Conservation (phyloP, 805 yeast genomes). For the Wickerhamomyces queroliae region DNA sequence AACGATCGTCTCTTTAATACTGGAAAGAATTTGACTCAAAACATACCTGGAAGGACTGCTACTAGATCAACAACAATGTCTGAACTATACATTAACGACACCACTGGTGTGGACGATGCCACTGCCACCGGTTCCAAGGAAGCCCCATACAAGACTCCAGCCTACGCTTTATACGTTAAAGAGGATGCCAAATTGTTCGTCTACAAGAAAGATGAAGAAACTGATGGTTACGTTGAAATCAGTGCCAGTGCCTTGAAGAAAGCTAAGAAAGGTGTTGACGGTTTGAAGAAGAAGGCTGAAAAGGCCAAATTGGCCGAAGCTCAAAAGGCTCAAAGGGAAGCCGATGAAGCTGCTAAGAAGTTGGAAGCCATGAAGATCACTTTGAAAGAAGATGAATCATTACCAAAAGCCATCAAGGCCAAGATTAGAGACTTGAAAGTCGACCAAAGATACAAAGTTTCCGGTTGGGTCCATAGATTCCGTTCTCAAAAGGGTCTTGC, state of each 20-base stretch:
- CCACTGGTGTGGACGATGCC: slow-evolving; percentile 58
- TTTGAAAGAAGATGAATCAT: slow-evolving; percentile 65
- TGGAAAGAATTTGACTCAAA: too few relatives aligned
- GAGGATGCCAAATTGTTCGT: slow-evolving; percentile 46
- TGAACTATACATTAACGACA: slow-evolving; percentile 65
- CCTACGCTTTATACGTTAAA: slow-evolving; percentile 63
- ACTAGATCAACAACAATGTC: slow-evolving; percentile 15
- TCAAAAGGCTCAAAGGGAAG: slow-evolving; percentile 48
- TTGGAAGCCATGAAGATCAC: slow-evolving; percentile 75
- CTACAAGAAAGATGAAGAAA: slow-evolving; percentile 55
- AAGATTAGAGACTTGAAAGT: slow-evolving; percentile 51
- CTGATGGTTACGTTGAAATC: slow-evolving; percentile 64
- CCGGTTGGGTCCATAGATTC: slow-evolving; percentile 96
- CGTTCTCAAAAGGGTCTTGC: slow-evolving; percentile 90
- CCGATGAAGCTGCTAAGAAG: slow-evolving; percentile 68
- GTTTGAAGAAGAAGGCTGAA: slow-evolving; percentile 65
- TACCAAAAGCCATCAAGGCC: slow-evolving; percentile 62
- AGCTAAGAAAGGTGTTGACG: slow-evolving; percentile 94
- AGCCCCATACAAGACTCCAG: slow-evolving; percentile 74
- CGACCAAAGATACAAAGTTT: slow-evolving; percentile 67
- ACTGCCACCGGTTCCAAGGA: slow-evolving; percentile 58
- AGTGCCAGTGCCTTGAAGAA: slow-evolving; percentile 89
- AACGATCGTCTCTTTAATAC: too few relatives aligned
- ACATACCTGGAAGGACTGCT: too few relatives aligned
- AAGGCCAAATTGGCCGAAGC: slow-evolving; percentile 49